A percentile compares a stretch with the other conserved stretches of the same genome.
Conservation (phyloP, 306 rosid species). For the Chamaecrista fasciculata region DNA sequence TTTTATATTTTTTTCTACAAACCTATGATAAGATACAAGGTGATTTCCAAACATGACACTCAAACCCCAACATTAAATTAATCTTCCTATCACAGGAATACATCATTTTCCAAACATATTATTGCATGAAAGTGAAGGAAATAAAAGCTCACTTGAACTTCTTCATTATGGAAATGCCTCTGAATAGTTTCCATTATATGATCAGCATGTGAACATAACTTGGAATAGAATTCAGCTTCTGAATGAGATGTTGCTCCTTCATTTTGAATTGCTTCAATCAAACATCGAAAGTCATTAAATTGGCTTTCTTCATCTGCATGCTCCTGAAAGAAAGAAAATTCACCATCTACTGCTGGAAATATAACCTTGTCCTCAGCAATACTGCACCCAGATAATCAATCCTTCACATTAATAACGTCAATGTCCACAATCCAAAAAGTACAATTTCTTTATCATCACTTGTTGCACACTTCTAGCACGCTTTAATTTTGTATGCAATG, state of each 20-base stretch:
- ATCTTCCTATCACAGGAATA: constrained; percentile 21
- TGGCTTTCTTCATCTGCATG: constrained; percentile 95
- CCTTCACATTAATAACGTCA: constrained; percentile 20
- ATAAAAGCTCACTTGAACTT: constrained; percentile 75
- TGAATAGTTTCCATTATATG: constrained; percentile 89
- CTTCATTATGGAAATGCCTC: constrained; percentile 87
- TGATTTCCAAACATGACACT: constrained; percentile 25
- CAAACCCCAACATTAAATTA: constrained; percentile 2
- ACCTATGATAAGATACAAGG: constrained; percentile 17
- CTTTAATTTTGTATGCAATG: constrained; percentile 14
- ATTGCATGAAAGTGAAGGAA: constrained; percentile 22
- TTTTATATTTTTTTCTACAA: constrained; percentile 18
- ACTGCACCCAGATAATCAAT: constrained; percentile 54
- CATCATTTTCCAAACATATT: constrained; percentile 9
- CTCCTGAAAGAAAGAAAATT: constrained; percentile 80
- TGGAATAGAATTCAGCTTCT: constrained; percentile 77
- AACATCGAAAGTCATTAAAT: constrained; percentile 82
- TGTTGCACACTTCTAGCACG: not conserved
- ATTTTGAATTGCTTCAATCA: constrained; percentile 85
- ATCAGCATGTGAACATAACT: constrained; percentile 91
- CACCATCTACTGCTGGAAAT: constrained; percentile 97
- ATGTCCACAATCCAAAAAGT: not conserved
- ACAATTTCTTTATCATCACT: not conserved
- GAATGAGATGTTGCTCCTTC: constrained; percentile 80
- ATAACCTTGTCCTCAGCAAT: constrained; percentile 98